Percentiles rank a stretch among this genome's conserved stretches.
Conservation (phyloP, 345 rosid species). For the Brassica carinata region DNA sequence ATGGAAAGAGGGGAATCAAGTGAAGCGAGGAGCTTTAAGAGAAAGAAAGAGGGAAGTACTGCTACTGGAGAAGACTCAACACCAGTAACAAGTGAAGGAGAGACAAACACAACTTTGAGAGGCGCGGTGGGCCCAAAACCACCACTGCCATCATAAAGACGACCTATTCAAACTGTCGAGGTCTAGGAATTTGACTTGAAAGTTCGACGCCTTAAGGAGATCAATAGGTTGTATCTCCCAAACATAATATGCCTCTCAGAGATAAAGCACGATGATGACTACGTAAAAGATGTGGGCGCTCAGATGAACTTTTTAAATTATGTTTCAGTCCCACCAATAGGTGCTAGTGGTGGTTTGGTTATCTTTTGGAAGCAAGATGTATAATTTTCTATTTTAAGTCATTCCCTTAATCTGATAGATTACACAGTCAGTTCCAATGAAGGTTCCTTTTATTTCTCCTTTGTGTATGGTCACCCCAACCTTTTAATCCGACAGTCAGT, state of each 20-base stretch:
- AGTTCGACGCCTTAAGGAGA: not conserved
- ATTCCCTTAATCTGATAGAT: not conserved
- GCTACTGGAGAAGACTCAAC: too few species aligned
- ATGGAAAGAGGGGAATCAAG: too few species aligned
- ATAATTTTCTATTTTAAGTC: fast-evolving
- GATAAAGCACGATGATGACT: not conserved
- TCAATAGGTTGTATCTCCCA: not conserved
- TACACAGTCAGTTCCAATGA: not conserved
- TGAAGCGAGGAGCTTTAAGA: too few species aligned
- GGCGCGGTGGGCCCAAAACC: not conserved
- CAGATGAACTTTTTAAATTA: not conserved
- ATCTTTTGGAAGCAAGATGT: not conserved
- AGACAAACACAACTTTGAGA: not conserved
- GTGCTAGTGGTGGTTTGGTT: not conserved
- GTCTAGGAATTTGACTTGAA: not conserved
- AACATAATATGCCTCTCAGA: not conserved
- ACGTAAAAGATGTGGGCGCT: not conserved
- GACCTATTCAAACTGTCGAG: not conserved
- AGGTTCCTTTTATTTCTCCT: too few species aligned
- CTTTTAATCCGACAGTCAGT: too few species aligned
- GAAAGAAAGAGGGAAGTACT: too few species aligned
- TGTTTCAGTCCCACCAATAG: not conserved
- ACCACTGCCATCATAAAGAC: not conserved
- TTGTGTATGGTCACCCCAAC: too few species aligned
- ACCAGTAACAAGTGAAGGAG: too few species aligned